Percentiles rank a stretch among this genome's conserved stretches.
phyloP scores from a whole-genome alignment of 176 grass and related monocot genomes.

The Lolium perenne region DNA sequence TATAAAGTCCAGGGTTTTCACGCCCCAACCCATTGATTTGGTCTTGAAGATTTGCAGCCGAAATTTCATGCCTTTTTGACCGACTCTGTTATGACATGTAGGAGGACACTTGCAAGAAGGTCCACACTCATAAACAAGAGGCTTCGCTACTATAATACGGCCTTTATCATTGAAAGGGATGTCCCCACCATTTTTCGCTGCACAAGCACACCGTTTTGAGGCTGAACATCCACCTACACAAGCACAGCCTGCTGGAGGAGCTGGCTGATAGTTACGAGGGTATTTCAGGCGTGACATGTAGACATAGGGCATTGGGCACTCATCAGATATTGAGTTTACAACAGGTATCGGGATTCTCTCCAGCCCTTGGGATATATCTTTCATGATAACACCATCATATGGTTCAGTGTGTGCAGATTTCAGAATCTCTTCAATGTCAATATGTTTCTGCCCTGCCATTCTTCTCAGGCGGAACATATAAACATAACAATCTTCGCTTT shows the following conservation, averaged over 20 bases:
- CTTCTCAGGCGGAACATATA: constrained; percentile 77
- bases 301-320: constrained; percentile 54
- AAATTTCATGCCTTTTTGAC: constrained; percentile 76
- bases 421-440: constrained; percentile 66
- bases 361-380: constrained; percentile 74
- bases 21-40: constrained; percentile 78
- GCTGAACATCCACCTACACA: constrained; percentile 72
- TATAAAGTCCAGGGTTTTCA: constrained; percentile 65
- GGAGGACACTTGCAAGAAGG: constrained; percentile 84
- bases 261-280: constrained; percentile 42
- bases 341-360: constrained; percentile 78
- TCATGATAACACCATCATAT: constrained; percentile 49
- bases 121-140: constrained; percentile 81
- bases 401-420: constrained; percentile 48
- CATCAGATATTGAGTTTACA: constrained; percentile 67
- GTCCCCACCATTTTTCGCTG: constrained; percentile 80
- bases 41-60: constrained; percentile 82
- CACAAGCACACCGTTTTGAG: constrained; percentile 67
- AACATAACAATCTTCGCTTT: constrained; percentile 42
- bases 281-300: constrained; percentile 64
- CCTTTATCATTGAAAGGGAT: constrained; percentile 75
- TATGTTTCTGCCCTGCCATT: constrained; percentile 61
- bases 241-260: constrained; percentile 55
- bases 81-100: constrained; percentile 77
- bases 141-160: constrained; percentile 66